Percentiles rank a stretch among this genome's conserved stretches.
These are phyloP conservation scores for Coleophoma cylindrospora DNA, from an alignment of 2,329 filamentous ascomycete species.

Conservation along the genomic window DNA sequence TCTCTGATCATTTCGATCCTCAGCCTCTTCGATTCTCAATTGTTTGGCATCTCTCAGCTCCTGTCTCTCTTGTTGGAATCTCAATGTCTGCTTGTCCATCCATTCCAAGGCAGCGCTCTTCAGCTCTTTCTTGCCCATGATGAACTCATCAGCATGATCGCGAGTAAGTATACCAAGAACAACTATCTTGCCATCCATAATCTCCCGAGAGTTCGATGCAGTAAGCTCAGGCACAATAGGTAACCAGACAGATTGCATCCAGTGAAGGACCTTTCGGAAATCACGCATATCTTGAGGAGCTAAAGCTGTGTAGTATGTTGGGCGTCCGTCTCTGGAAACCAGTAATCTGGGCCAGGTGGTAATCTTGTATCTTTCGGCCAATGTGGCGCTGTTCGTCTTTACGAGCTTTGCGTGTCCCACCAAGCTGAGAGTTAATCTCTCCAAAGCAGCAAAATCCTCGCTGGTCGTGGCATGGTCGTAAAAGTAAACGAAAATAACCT, in stretches of 20 bases:
- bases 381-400: slow-evolving; percentile 74
- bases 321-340: slow-evolving; percentile 82
- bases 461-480: slow-evolving; percentile 92
- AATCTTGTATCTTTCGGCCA: slow-evolving; percentile 86
- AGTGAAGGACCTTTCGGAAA: slow-evolving; percentile 70
- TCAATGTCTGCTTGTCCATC: slow-evolving; percentile 93
- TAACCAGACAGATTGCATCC: slow-evolving; percentile 97
- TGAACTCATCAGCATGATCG: slow-evolving; percentile 73
- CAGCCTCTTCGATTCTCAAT: slow-evolving; percentile 89
- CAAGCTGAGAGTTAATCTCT: slow-evolving; percentile 79
- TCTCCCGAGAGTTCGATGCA: slow-evolving; percentile 83
- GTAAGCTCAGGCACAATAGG: slow-evolving; percentile 94
- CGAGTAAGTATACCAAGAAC: slow-evolving; percentile 85
- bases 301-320: slow-evolving; percentile 84
- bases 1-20: slow-evolving; percentile 86
- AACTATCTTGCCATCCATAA: slow-evolving; percentile 94
- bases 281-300: slow-evolving; percentile 92
- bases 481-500: slow-evolving; percentile 96
- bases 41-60: slow-evolving; percentile 94
- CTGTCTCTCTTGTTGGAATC: slow-evolving; percentile 89
- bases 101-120: slow-evolving; percentile 95
- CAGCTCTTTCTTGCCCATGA: slow-evolving; percentile 76
- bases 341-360: slow-evolving; percentile 93
- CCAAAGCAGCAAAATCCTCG: slow-evolving; percentile 86
- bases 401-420: slow-evolving; percentile 91